Evolutionary conservation across 2,329 filamentous ascomycete species (phyloP), one percentile per base, ranked within the genome.

Genomic region (Clonostachys solani): DNA sequence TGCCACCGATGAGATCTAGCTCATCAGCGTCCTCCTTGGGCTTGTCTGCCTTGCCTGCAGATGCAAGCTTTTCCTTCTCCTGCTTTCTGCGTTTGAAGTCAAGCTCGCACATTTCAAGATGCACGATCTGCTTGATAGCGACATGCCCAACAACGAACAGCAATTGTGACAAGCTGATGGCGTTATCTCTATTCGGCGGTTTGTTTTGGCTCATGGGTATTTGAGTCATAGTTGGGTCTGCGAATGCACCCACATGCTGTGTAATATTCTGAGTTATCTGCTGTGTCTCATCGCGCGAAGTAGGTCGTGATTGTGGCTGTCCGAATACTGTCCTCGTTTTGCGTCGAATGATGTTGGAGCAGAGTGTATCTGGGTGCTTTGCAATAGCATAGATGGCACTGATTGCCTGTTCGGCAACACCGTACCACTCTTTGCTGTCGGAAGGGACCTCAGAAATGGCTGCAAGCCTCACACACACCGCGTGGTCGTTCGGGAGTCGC

Each of bases 61-160:
- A 67, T 3, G 70, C 60, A 13, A 68, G 77, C 72, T 90, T 92
- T 60, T 94, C 89, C 56, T 91, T 89, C 50, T 94, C 89, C 38
- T 89, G 86, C 74, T 99, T 99, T 54, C 92, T 82, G 46, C 92
- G 87, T 74, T 99, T 99, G 68, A 99, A 99, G 66, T 99, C 94
- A 44, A 94, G 83, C 62, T 99, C 94, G 63, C 92, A 96, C n/a
- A 97, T 77, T 59, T 99, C 94, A 12, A 99, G 80, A 63, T 99
- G 94, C 1, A 99, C 95, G 56, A 99, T 99, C 63, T 99, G 95
- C 71, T 99, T 99, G 62, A 99, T 94, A 13, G 94, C 94, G 43
- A 97, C 88, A 60, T 99, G 94, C 0, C 94, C 94, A 33, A 97
- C 92, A 35, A 96, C 87, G 62, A 97, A 97, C 0, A 99, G 76